Evolutionary conservation across 2,329 filamentous ascomycete genomes (phyloP).

Genomic region (Claviceps sorghi): DNA sequence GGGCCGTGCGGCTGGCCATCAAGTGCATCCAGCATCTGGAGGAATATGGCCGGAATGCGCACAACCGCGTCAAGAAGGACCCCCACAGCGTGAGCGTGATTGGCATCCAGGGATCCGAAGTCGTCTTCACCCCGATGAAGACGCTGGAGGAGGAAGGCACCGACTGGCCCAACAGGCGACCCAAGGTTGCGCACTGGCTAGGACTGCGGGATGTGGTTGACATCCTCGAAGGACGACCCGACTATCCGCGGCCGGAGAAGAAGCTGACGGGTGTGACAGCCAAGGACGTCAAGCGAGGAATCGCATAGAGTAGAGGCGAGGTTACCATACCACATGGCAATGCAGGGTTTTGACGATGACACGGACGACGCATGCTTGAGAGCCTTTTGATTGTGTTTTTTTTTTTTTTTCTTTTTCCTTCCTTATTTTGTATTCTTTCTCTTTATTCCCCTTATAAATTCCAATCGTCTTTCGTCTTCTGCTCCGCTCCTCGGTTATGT

Average conservation of each 20-base stretch:
- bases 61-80: constrained; percentile 56
- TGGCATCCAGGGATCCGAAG: constrained; percentile 77
- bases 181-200: constrained; percentile 75
- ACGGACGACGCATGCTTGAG: background rate
- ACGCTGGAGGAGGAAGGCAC: constrained; percentile 72
- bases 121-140: constrained; percentile 75
- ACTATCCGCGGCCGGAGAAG: constrained; percentile 32
- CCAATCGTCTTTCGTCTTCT: no score
- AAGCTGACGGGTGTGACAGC: constrained; percentile 36
- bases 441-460: no score
- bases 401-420: background rate
- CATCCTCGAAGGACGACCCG: constrained; percentile 60
- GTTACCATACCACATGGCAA: background rate
- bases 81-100: constrained; percentile 67
- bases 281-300: constrained; percentile 47
- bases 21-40: constrained; percentile 91
- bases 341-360: background rate
- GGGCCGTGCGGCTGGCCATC: constrained; percentile 81
- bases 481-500: no score
- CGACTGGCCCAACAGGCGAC: constrained; percentile 82
- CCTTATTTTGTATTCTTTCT: background rate
- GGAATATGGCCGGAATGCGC: constrained; percentile 50
- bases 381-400: background rate
- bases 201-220: constrained; percentile 69
- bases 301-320: constrained; percentile 7